Evolutionary conservation across 768 basidiomycete genomes (phyloP).

Genomic region (Clitopilus hobsonii): DNA sequence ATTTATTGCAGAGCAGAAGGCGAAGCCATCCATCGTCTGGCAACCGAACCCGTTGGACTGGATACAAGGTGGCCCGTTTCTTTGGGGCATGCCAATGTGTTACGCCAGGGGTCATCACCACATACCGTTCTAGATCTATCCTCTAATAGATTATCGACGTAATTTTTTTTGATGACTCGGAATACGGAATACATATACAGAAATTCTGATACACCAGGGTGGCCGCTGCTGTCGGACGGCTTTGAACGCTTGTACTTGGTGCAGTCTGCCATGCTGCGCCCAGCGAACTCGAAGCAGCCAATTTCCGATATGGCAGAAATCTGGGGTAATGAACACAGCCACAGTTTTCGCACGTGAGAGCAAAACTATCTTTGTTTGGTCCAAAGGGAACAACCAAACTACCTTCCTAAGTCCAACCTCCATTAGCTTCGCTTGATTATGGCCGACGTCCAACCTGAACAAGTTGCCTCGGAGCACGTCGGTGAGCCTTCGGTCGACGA

Average conservation of each 20-base stretch:
- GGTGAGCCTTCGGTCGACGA: constrained; percentile 44
- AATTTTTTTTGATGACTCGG: background rate
- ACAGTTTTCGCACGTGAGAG: constrained; percentile 12
- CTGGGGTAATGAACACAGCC: constrained; percentile 5
- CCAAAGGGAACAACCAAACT: constrained; percentile 9
- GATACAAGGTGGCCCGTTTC: background rate
- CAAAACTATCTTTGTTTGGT: constrained; percentile 11
- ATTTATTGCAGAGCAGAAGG: background rate
- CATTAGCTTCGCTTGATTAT: constrained; percentile 24
- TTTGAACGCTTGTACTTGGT: background rate
- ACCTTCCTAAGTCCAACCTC: constrained; percentile 3
- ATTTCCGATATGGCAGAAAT: no score
- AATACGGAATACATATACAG: background rate
- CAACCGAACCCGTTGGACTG: background rate
- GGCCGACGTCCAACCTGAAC: constrained; percentile 49
- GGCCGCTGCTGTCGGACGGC: background rate
- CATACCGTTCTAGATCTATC: background rate
- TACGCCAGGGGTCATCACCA: background rate
- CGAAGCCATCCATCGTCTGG: background rate
- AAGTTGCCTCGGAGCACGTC: constrained; percentile 29
- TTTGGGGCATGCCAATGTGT: background rate
- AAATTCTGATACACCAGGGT: background rate
- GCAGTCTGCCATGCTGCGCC: background rate
- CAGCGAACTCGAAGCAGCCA: background rate
- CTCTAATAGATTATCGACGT: background rate